phyloP scores from a whole-genome alignment of 140 eudicot species.

The Ambrosia hybrid region DNA sequence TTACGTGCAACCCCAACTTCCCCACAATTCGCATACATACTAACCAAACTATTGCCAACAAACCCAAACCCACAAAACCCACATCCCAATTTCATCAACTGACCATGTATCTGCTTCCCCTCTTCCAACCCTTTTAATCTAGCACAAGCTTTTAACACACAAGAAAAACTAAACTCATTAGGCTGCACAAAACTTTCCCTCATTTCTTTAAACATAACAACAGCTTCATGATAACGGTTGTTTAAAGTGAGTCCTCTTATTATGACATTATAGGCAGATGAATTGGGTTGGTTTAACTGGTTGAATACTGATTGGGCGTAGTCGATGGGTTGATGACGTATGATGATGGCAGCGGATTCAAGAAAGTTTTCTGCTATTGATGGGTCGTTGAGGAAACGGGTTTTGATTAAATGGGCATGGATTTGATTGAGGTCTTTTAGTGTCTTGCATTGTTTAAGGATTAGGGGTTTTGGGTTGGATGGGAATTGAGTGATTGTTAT shows the following conservation, averaged over 20 bases:
- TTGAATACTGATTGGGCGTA: conserved; percentile 43
- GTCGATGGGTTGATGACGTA: conserved; percentile 41
- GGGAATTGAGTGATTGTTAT: conserved; percentile 35
- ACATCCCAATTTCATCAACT: conserved; percentile 18
- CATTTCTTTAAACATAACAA: conserved; percentile 38
- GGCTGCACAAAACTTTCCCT: conserved; percentile 18
- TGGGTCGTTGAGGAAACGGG: conserved; percentile 37
- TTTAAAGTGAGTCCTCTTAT: conserved; percentile 38
- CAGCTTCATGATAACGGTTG: conserved; percentile 24
- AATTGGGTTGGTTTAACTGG: conserved; percentile 27
- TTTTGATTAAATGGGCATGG: conserved; percentile 54
- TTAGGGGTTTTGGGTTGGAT: conserved; percentile 37
- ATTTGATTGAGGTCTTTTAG: conserved; percentile 47
- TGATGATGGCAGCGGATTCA: conserved; percentile 47
- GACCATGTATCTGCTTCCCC: conserved; percentile 42
- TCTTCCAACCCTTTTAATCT: conserved; percentile 37
- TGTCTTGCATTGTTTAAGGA: conserved; percentile 52
- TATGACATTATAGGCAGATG: conserved; percentile 41
- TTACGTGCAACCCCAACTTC: conserved; percentile 33
- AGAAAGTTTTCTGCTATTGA: conserved; percentile 42
- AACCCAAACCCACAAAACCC: conserved; percentile 34
- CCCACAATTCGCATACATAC: conserved; percentile 45
- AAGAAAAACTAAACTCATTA: conserved; percentile 38
- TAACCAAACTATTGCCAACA: conserved; percentile 42
- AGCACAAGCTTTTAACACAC: conserved; percentile 41